Percentiles rank a stretch among this genome's conserved stretches.
These are phyloP conservation scores for Psilocybe cyanescens DNA, from an alignment of 768 basidiomycete genomes.

Conservation along the genomic window DNA sequence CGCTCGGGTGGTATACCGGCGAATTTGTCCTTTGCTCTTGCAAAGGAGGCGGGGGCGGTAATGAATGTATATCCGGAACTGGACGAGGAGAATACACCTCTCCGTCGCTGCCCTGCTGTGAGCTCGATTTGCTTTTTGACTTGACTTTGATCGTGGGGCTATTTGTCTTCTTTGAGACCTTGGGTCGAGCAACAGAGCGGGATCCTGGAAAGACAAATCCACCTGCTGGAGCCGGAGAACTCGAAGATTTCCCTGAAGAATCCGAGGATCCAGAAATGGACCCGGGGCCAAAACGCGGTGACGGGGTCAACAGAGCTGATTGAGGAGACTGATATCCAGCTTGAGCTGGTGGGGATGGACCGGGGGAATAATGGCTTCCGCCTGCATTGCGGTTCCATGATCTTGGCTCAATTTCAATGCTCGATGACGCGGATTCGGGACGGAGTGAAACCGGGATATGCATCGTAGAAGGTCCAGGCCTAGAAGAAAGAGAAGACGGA, in stretches of 20 bases:
- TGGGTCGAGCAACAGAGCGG: constrained; percentile 29
- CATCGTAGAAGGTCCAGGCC: constrained; percentile 16
- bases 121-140: constrained; percentile 6
- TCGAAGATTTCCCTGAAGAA: constrained; percentile 9
- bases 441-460: constrained; percentile 1
- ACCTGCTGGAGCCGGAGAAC: constrained; percentile 8
- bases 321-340: constrained; percentile 1
- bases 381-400: background rate
- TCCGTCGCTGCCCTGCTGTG: background rate
- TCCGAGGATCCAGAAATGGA: constrained; percentile 20
- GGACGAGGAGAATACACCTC: background rate
- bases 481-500: constrained; percentile 10
- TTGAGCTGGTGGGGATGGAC: constrained; percentile 8
- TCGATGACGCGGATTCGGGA: background rate
- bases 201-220: constrained; percentile 31
- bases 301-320: background rate
- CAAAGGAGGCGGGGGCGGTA: background rate
- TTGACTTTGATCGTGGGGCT: constrained; percentile 16
- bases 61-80: background rate
- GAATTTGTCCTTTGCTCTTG: background rate
- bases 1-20: background rate
- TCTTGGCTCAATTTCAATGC: constrained; percentile 10
- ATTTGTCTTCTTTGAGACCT: constrained; percentile 21
- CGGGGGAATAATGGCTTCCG: background rate
- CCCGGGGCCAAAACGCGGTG: constrained; percentile 5